Percentiles rank a stretch among this genome's conserved stretches.
Conservation (phyloP, 768 basidiomycete species). For the Agrocybe chaxingu region DNA sequence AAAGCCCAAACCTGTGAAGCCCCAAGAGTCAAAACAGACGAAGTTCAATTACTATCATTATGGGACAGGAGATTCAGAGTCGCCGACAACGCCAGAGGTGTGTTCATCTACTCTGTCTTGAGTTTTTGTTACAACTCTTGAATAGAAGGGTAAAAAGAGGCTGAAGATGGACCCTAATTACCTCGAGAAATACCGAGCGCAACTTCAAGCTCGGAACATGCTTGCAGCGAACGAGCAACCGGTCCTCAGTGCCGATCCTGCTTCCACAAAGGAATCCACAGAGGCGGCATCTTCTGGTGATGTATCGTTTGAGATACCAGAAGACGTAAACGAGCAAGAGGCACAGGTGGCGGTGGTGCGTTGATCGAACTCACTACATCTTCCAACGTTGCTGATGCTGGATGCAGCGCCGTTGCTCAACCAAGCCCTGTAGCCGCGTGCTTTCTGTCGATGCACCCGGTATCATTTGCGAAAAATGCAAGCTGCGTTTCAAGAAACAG, state of each 20-base stretch:
- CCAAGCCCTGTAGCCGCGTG: conserved; percentile 36
- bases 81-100: background rate
- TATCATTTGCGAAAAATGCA: conserved; percentile 42
- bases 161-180: conserved; percentile 16
- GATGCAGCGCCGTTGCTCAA: conserved; percentile 24
- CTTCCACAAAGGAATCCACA: background rate
- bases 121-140: background rate
- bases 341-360: background rate
- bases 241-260: background rate
- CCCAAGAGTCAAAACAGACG: background rate
- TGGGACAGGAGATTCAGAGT: conserved; percentile 3
- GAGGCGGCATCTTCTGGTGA: no score
- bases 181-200: conserved; percentile 13
- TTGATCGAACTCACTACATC: background rate
- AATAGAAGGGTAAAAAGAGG: conserved; percentile 13
- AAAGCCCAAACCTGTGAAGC: background rate
- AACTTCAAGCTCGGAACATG: background rate
- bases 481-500: conserved; percentile 40
- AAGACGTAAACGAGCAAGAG: background rate
- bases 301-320: no score
- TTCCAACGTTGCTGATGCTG: background rate
- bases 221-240: background rate
- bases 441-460: conserved; percentile 23
- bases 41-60: conserved; percentile 13
- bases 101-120: background rate